Evolutionary conservation across 2,329 filamentous ascomycete genomes (phyloP).

Genomic region (Leptographium procerum): DNA sequence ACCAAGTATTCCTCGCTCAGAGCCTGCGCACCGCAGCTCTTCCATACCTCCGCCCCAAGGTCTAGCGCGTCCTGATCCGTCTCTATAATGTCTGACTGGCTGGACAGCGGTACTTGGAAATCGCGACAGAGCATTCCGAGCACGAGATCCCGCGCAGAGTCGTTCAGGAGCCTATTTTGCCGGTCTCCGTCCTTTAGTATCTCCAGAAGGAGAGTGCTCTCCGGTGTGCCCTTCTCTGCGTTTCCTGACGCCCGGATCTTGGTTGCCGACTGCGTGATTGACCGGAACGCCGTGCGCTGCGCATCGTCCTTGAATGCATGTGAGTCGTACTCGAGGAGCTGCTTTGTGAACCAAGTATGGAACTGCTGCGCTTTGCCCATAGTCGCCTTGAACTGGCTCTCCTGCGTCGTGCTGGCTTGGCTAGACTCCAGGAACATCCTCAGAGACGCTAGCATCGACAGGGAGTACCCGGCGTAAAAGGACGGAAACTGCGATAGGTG

Average conservation of each 20-base stretch:
- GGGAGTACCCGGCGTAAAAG: constrained; percentile 69
- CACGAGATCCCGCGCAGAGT: constrained; percentile 58
- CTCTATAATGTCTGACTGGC: constrained; percentile 55
- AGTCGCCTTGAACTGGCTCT: constrained; percentile 68
- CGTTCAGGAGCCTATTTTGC: constrained; percentile 53
- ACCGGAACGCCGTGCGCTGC: constrained; percentile 47
- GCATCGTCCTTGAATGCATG: constrained; percentile 34
- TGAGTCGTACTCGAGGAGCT: constrained; percentile 52
- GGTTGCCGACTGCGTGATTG: constrained; percentile 58
- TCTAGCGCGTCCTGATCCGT: constrained; percentile 51
- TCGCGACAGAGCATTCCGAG: constrained; percentile 62
- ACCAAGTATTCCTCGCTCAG: constrained; percentile 60
- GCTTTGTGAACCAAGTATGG: constrained; percentile 64
- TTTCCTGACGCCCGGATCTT: constrained; percentile 58
- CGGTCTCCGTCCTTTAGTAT: constrained; percentile 63
- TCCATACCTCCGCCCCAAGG: constrained; percentile 60
- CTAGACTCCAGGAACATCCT: constrained; percentile 62
- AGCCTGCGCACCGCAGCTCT: constrained; percentile 55
- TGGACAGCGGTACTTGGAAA: constrained; percentile 51
- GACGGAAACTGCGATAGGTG: constrained; percentile 57
- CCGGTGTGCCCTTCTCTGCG: constrained; percentile 56
- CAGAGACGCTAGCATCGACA: constrained; percentile 71
- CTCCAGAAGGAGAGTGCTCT: constrained; percentile 68
- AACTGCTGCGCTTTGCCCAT: constrained; percentile 67
- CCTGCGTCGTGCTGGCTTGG: constrained; percentile 72